Percentiles rank a stretch among this genome's conserved stretches.
Evolutionary conservation across 495 filamentous ascomycete genomes (phyloP).

Genomic region (Sordaria brevicollis): DNA sequence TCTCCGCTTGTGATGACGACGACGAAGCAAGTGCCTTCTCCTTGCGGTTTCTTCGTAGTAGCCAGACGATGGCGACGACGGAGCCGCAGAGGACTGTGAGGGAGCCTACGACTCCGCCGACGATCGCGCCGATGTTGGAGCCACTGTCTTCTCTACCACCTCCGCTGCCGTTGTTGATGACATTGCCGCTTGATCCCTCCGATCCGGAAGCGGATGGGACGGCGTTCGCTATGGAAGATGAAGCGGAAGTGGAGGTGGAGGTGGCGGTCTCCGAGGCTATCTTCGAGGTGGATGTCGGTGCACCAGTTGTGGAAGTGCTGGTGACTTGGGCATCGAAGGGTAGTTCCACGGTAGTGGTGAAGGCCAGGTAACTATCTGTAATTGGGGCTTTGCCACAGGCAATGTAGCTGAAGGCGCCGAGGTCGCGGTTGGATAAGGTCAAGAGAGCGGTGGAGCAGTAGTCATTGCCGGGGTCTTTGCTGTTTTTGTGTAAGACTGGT

Average conservation of each 20-base stretch:
- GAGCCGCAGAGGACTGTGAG: not conserved
- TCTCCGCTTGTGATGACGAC: not conserved
- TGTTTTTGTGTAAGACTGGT: not conserved
- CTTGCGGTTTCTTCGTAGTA: not conserved
- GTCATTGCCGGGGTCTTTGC: constrained; percentile 1
- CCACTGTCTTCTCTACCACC: no score
- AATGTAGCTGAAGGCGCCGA: constrained; percentile 9
- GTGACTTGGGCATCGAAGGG: not conserved
- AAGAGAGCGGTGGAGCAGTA: constrained; percentile 15
- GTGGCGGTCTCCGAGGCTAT: not conserved
- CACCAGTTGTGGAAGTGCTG: not conserved
- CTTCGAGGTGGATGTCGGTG: not conserved
- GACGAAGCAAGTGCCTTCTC: not conserved
- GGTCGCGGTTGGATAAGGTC: constrained; percentile 2
- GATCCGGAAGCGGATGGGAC: not conserved
- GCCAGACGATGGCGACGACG: not conserved
- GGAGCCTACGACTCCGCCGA: not conserved
- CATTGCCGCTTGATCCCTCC: not conserved
- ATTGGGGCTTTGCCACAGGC: constrained; percentile 6
- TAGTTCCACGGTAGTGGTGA: not conserved
- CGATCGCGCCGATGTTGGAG: not conserved
- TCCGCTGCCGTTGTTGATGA: not conserved
- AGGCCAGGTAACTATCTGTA: constrained; percentile 4
- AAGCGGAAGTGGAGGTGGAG: not conserved
- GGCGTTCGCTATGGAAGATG: not conserved